phyloP scores from a whole-genome alignment of 345 rosid genomes.

The Salix koriyanagi region DNA sequence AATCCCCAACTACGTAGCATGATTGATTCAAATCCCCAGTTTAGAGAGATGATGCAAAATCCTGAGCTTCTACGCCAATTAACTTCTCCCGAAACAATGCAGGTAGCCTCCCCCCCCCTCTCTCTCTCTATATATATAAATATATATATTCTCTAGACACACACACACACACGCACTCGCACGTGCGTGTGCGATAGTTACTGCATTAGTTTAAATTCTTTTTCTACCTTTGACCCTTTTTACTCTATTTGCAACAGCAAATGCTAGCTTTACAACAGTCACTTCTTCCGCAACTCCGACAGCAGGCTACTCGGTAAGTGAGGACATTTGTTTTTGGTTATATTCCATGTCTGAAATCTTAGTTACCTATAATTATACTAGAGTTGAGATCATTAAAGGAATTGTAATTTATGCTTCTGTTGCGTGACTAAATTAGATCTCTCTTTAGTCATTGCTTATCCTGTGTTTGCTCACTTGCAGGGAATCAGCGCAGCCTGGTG shows the following conservation, averaged over 20 bases:
- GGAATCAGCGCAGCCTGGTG: conserved; percentile 44
- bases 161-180: too few species aligned
- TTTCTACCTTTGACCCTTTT: not conserved
- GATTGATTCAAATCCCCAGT: conserved; percentile 49
- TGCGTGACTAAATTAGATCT: not conserved
- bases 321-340: not conserved
- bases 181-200: not conserved
- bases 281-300: conserved; percentile 48
- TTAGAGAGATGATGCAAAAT: conserved; percentile 61
- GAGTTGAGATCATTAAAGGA: not conserved
- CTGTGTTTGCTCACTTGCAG: conserved; percentile 28
- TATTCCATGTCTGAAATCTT: not conserved
- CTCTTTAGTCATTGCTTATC: not conserved
- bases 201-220: not conserved
- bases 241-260: conserved; percentile 38
- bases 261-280: conserved; percentile 53
- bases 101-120: conserved; percentile 16
- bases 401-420: not conserved
- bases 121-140: not conserved
- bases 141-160: not conserved
- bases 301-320: conserved; percentile 53
- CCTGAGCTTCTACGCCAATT: conserved; percentile 61
- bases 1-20: conserved; percentile 51
- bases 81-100: conserved; percentile 57
- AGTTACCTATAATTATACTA: not conserved